These are phyloP conservation scores for Candida montana DNA, from an alignment of 805 yeast genomes.

Conservation along the genomic window DNA sequence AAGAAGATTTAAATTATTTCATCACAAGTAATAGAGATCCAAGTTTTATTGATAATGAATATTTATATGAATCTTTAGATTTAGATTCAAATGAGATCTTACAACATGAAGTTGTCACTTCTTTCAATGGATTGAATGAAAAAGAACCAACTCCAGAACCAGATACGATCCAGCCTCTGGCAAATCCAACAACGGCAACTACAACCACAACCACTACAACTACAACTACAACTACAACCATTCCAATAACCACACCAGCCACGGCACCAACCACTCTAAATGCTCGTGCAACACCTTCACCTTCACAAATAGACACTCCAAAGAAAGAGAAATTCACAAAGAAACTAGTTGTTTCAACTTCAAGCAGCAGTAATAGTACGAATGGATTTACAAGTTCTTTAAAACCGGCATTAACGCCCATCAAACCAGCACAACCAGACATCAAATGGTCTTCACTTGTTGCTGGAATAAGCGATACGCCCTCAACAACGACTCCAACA, in stretches of 20 bases:
- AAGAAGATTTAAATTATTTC: constrained; percentile 87
- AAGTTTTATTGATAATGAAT: constrained; percentile 90
- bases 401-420: constrained; percentile 51
- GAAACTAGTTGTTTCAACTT: constrained; percentile 2
- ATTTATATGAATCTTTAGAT: constrained; percentile 80
- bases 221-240: neutral
- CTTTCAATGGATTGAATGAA: constrained; percentile 16
- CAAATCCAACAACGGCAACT: constrained; percentile 4
- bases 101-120: constrained; percentile 43
- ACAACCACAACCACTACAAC: neutral
- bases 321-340: constrained; percentile 5
- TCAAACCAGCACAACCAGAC: constrained; percentile 39
- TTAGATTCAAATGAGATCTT: constrained; percentile 52
- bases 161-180: constrained; percentile 6
- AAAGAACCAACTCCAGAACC: constrained; percentile 6
- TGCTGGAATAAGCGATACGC: constrained; percentile 7
- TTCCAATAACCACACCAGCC: no score
- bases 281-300: constrained; percentile 1
- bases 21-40: constrained; percentile 89
- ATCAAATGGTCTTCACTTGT: constrained; percentile 45
- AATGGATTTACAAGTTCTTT: constrained; percentile 17
- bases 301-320: neutral
- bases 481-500: constrained; percentile 9
- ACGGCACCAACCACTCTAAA: no score
- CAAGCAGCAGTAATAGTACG: constrained; percentile 2